Conservation (phyloP, 2,329 filamentous ascomycete genomes). For the Penicillium sp. region DNA sequence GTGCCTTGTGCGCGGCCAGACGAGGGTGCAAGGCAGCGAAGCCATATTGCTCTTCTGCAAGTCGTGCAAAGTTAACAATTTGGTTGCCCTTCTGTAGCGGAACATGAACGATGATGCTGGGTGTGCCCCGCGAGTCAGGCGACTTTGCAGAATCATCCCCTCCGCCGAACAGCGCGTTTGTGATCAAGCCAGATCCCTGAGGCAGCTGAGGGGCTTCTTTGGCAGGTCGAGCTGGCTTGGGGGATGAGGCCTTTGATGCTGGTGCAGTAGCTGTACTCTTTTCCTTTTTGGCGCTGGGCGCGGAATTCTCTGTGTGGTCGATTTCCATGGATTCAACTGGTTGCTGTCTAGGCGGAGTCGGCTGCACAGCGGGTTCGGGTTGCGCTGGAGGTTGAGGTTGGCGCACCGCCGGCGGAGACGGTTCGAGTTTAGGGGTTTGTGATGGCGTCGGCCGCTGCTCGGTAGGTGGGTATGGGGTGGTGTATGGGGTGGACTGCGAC, state of each 20-base stretch:
- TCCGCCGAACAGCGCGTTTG: constrained; percentile 59
- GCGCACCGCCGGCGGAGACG: constrained; percentile 20
- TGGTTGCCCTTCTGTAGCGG: constrained; percentile 80
- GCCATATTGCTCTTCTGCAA: constrained; percentile 91
- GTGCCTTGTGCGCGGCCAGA: constrained; percentile 81
- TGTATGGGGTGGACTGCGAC: constrained; percentile 17
- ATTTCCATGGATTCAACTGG: constrained; percentile 34
- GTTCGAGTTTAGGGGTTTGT: constrained; percentile 24
- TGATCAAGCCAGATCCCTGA: constrained; percentile 63
- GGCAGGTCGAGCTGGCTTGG: constrained; percentile 54
- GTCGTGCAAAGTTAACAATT: constrained; percentile 90
- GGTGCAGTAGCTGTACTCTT: constrained; percentile 46
- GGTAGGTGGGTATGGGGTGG: constrained; percentile 23
- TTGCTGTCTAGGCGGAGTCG: constrained; percentile 16
- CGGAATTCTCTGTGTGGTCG: constrained; percentile 31
- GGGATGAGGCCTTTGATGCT: constrained; percentile 54
- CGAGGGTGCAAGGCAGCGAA: constrained; percentile 92
- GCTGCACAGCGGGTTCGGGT: constrained; percentile 17
- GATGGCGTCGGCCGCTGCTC: constrained; percentile 28
- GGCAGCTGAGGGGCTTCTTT: constrained; percentile 60
- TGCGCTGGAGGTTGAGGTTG: constrained; percentile 21
- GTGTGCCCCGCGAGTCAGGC: constrained; percentile 52
- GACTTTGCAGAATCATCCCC: constrained; percentile 49
- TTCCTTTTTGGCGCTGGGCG: constrained; percentile 41
- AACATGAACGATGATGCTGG: constrained; percentile 81